Evolutionary conservation across 139 green algal genomes (phyloP), one percentile per base, ranked within the genome.

Genomic region (Diplosphaera chodatii): DNA sequence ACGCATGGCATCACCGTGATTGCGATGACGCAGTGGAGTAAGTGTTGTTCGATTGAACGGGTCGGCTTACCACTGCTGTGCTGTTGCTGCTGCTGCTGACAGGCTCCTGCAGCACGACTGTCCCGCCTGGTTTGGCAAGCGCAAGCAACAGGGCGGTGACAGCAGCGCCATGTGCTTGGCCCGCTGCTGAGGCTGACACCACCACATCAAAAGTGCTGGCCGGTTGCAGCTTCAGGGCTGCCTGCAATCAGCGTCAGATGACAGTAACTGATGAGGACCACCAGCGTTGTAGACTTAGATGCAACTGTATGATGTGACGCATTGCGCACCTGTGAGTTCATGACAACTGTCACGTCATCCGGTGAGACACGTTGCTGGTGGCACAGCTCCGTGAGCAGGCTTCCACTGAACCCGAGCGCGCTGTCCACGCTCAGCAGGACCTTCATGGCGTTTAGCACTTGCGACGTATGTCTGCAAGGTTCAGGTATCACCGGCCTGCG

Each of bases 91-190:
- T 41, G 40, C 68, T 37, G 62, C 33, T 40, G 27, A 64, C 40
- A 8, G 74, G 63, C 64, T 86, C 73, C 34, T 80, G 66, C 27
- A 84, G 64, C 2, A 73, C 62, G 33, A 87, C 64, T 3, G 59
- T 67, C 37, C 70, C 80, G 0, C 82, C 82, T 2, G 80, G 76
- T 30, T 59, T 59, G 48, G 48, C 48, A 3, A 59, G 48, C 8
- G 48, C 48, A 10, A 59, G 48, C 48, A 59, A 18, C 18, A n/a
- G 8, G 8, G 16, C 48, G 3, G 25, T 18, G 13, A 18, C 48
- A 5, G 13, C 3, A 3, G 18, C 48, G 8, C 10, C 25, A 18
- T 59, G 48, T 18, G 16, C 48, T 18, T 59, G 22, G 3, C 13
- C 10, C 16, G 48, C 22, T 23, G 48, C 48, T n/a, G 48, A 59